Evolutionary conservation across 1,139 yeast species (phyloP), one percentile per base, ranked within the genome.

Genomic region (Saccharomyces hybrid): DNA sequence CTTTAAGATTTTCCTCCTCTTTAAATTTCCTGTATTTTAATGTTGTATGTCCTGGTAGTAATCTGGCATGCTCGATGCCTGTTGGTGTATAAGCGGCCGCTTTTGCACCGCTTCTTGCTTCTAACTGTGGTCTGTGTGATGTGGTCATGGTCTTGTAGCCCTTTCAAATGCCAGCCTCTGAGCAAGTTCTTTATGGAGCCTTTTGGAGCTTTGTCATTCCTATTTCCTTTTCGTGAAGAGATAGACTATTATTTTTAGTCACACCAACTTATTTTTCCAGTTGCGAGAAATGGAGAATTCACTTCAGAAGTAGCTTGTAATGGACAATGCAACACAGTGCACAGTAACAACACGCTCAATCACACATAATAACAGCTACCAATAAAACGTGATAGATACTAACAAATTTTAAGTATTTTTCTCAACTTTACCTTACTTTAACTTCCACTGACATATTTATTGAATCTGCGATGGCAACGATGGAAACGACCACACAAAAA

Each of bases 111-210:
- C 83, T 78, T 55, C 95, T 90, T 57, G 93, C 88, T 65, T 90
- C 97, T 58, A 88, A 78, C 7, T 95, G 88, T 0, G 97, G 97
- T 68, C 95, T 78, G 67, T 88, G 96, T 50, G 95, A 93, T 2
- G 96, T 85, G 1, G 96, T 86, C 96, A 88, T 88, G 25, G 25
- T 54, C 14, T 16, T 23, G 29, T n/a, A 7, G 28, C 38, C 55
- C 55, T 58, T n/a, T 6, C 27, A 7, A 5, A 26, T 19, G 9
- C 9, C 29, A 31, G 27, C 25, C 31, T 16, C 19, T 13, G 25
- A 19, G 32, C 16, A 31, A 8, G 7, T 9, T 46, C 4, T 32
- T 25, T 46, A 19, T 34, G 16, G 27, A 26, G 8, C 27, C 26
- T 26, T 25, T 29, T n/a, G 14, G 5, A 29, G 9, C 13, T 32